Percentiles rank a stretch among this genome's conserved stretches.
phyloP scores from a whole-genome alignment of 2,329 filamentous ascomycete species.

The Elsinoe arachidis region DNA sequence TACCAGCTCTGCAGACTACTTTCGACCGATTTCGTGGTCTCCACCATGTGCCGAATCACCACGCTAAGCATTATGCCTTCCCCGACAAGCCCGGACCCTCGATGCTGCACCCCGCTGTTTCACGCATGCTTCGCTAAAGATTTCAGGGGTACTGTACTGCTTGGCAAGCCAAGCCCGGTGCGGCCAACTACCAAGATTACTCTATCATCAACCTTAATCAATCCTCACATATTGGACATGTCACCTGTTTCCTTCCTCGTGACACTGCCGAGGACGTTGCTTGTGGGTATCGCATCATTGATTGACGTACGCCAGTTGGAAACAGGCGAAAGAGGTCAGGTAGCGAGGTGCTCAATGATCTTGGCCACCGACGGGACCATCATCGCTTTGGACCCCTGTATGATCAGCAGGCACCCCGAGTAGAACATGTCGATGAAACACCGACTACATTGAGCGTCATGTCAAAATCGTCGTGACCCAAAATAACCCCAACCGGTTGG shows the following conservation, averaged over 20 bases:
- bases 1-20: background rate
- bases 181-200: background rate
- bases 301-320: background rate
- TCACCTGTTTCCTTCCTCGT: background rate
- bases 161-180: background rate
- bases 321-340: background rate
- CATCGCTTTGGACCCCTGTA: background rate
- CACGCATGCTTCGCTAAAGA: constrained; percentile 7
- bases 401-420: background rate
- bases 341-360: background rate
- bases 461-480: background rate
- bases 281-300: background rate
- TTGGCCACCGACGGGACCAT: background rate
- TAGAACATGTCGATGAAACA: background rate
- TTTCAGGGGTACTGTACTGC: background rate
- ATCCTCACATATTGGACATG: background rate
- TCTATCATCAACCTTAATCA: background rate
- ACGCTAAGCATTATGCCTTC: constrained; percentile 2
- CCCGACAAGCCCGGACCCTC: background rate
- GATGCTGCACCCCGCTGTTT: constrained; percentile 2
- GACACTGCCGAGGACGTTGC: background rate
- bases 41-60: background rate
- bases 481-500: background rate
- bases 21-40: background rate
- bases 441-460: background rate